phyloP scores from a whole-genome alignment of 1,139 yeast species.

The Debaryomyces coudertii region DNA sequence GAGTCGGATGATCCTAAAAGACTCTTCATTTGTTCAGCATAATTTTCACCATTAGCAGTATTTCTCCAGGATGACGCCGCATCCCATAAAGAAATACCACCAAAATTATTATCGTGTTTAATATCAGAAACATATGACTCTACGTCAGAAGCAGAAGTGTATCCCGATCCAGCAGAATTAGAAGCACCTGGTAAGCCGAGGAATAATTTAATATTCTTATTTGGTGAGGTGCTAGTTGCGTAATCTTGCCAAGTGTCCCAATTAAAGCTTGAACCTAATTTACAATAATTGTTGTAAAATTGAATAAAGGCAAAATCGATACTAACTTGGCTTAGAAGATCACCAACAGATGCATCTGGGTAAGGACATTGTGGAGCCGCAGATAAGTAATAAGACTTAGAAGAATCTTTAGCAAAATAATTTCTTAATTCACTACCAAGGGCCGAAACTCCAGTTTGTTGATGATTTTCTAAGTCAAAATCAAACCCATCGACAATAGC shows the following conservation, averaged over 20 bases:
- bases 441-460: slow-evolving; percentile 60
- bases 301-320: slow-evolving; percentile 90
- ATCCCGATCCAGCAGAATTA: slow-evolving; percentile 61
- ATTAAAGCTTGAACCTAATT: slow-evolving; percentile 63
- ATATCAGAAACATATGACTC: slow-evolving; percentile 29
- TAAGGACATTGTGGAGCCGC: slow-evolving; percentile 97
- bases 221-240: slow-evolving; percentile 67
- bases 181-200: slow-evolving; percentile 76
- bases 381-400: slow-evolving; percentile 72
- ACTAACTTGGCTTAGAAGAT: slow-evolving; percentile 58
- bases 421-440: slow-evolving; percentile 62
- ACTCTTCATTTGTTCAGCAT: slow-evolving; percentile 44
- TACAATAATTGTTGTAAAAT: slow-evolving; percentile 90
- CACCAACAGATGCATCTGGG: slow-evolving; percentile 86
- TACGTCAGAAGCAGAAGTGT: slow-evolving; percentile 25
- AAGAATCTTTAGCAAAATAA: slow-evolving; percentile 53
- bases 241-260: slow-evolving; percentile 82
- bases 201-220: slow-evolving; percentile 63
- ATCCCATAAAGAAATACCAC: slow-evolving; percentile 92
- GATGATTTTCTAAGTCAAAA: slow-evolving; percentile 48
- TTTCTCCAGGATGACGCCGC: slow-evolving; percentile 78
- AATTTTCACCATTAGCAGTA: slow-evolving; percentile 46
- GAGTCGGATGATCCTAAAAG: slow-evolving; percentile 12
- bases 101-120: slow-evolving; percentile 54
- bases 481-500: slow-evolving; percentile 52